Evolutionary conservation across 1,139 yeast species (phyloP).

Genomic region (Candida tropicalis): DNA sequence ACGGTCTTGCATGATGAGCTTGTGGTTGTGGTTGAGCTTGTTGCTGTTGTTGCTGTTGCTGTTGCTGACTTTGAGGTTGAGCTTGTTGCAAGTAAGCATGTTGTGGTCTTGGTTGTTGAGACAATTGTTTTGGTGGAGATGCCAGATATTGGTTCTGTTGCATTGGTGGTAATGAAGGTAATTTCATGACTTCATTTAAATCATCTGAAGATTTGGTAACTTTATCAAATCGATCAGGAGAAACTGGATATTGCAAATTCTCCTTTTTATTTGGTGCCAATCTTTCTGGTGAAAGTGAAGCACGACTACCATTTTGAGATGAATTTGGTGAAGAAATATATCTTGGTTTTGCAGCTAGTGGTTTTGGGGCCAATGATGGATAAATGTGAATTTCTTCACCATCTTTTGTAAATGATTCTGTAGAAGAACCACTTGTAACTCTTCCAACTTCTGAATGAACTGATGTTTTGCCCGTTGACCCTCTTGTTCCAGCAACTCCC

Average conservation of each 20-base stretch:
- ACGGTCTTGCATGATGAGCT: constrained; percentile 11
- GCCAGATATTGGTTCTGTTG: constrained; percentile 13
- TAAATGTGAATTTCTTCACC: constrained; percentile 6
- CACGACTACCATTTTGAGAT: constrained; percentile 32
- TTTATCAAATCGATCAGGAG: constrained; percentile 15
- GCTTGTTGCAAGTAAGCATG: constrained; percentile 10
- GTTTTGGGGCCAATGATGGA: constrained; percentile 11
- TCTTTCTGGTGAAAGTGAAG: constrained; percentile 16
- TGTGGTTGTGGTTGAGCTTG: not conserved
- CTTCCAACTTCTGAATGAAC: constrained; percentile 33
- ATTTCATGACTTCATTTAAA: constrained; percentile 2
- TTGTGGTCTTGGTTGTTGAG: constrained; percentile 15
- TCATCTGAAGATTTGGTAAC: constrained; percentile 9
- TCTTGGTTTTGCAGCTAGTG: constrained; percentile 28
- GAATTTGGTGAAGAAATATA: constrained; percentile 39
- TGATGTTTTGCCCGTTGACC: constrained; percentile 19
- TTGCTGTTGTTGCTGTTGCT: constrained; percentile 5
- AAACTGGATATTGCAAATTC: constrained; percentile 17
- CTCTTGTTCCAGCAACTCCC: constrained; percentile 24
- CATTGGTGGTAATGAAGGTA: constrained; percentile 7
- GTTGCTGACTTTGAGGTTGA: constrained; percentile 10
- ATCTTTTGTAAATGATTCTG: constrained; percentile 10
- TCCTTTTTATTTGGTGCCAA: constrained; percentile 13
- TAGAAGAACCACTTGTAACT: constrained; percentile 17
- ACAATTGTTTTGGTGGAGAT: constrained; percentile 15